Evolutionary conservation across 805 yeast species (phyloP).

Genomic region (Candida railenensis): DNA sequence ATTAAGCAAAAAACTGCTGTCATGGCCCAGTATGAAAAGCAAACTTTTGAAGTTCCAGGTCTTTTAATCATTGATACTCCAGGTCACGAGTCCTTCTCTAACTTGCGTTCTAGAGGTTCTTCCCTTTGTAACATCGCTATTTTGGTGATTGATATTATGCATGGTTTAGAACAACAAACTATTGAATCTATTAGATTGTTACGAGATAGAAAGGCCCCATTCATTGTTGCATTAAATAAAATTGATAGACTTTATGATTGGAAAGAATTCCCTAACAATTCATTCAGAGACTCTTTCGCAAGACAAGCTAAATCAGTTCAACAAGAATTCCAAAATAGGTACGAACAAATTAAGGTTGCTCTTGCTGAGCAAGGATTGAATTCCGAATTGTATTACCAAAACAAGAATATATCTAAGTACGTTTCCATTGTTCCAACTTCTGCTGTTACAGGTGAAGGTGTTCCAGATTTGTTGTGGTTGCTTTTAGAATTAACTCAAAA

Average conservation of each 20-base stretch:
- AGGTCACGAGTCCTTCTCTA: conserved; percentile 99
- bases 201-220: conserved; percentile 97
- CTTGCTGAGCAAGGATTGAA: conserved; percentile 98
- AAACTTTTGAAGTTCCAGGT: conserved; percentile 94
- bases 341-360: conserved; percentile 80
- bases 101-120: conserved; percentile 97
- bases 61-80: conserved; percentile 96
- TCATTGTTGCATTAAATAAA: conserved; percentile 94
- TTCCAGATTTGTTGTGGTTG: conserved; percentile 96
- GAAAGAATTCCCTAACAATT: conserved; percentile 86
- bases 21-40: conserved; percentile 83
- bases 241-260: conserved; percentile 97
- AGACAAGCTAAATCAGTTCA: conserved; percentile 83
- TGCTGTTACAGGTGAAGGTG: conserved; percentile 99
- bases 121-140: conserved; percentile 99
- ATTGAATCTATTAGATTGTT: conserved; percentile 87
- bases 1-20: conserved; percentile 87
- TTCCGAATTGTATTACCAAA: conserved; percentile 94
- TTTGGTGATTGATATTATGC: conserved; percentile 97
- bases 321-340: conserved; percentile 88
- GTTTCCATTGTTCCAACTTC: conserved; percentile 98
- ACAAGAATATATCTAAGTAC: conserved; percentile 87
- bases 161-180: conserved; percentile 98
- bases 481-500: conserved; percentile 93
- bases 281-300: conserved; percentile 91